Percentiles rank a stretch among this genome's conserved stretches.
These are phyloP conservation scores for Baeospora myosura DNA, from an alignment of 1,284 basidiomycete species.

Conservation along the genomic window DNA sequence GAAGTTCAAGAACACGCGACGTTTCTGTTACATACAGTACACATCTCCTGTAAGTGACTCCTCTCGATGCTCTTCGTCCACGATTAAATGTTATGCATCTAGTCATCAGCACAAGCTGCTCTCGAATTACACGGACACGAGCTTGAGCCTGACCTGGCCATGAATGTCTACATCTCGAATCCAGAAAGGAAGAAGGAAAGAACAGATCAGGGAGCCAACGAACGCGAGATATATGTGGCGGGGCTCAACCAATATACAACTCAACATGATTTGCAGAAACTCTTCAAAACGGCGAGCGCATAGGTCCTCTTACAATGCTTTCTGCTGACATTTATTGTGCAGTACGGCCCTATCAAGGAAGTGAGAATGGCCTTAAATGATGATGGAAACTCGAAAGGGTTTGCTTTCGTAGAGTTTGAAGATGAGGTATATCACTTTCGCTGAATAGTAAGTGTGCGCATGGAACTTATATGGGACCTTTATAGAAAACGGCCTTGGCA, in stretches of 20 bases:
- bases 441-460: too few relatives aligned
- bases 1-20: slow-evolving; percentile 82
- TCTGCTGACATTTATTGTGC: slow-evolving; percentile 12
- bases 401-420: slow-evolving; percentile 91
- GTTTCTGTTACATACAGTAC: slow-evolving; percentile 95
- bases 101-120: slow-evolving; percentile 72
- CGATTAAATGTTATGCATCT: slow-evolving; percentile 4
- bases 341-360: slow-evolving; percentile 80
- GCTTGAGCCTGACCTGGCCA: slow-evolving; percentile 53
- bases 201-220: slow-evolving; percentile 77
- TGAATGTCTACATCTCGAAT: slow-evolving; percentile 87
- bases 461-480: slow-evolving; percentile 6
- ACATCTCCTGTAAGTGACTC: slow-evolving; percentile 63
- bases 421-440: slow-evolving; percentile 64
- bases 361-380: slow-evolving; percentile 74
- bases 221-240: slow-evolving; percentile 80
- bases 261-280: slow-evolving; percentile 64
- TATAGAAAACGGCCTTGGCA: slow-evolving; percentile 61
- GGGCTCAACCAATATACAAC: slow-evolving; percentile 73
- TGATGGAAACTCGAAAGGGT: slow-evolving; percentile 71
- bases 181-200: slow-evolving; percentile 84
- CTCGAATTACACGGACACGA: slow-evolving; percentile 74
- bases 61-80: not conserved
- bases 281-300: slow-evolving; percentile 64
- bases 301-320: not conserved